Evolutionary conservation across 106 monocot genomes (phyloP).

Genomic region (Dioscorea alata): DNA sequence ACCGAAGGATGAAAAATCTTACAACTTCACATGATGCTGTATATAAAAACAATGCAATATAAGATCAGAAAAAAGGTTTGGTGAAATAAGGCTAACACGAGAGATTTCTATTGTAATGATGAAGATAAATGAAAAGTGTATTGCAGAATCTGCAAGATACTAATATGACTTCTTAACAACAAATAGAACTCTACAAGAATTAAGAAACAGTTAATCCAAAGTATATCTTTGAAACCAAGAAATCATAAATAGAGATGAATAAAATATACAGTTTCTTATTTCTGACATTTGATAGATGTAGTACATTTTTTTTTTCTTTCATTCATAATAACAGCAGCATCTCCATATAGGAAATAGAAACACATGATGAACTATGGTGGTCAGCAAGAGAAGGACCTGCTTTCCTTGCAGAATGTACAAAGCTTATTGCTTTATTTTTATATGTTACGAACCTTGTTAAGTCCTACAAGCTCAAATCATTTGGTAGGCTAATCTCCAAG

Average conservation of each 20-base stretch:
- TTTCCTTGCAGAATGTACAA: background rate
- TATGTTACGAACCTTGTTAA: background rate
- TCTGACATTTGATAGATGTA: background rate
- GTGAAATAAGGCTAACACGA: too few relatives aligned
- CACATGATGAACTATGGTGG: background rate
- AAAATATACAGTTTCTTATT: background rate
- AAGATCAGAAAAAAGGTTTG: too few relatives aligned
- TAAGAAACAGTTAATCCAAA: background rate
- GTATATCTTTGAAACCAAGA: background rate
- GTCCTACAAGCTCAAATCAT: slow-evolving; percentile 34
- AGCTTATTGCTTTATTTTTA: background rate
- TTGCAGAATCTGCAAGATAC: too few relatives aligned
- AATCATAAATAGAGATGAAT: background rate
- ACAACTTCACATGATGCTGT: too few relatives aligned
- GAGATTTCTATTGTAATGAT: too few relatives aligned
- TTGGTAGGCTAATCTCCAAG: slow-evolving; percentile 41
- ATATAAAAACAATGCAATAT: too few relatives aligned
- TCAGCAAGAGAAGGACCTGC: background rate
- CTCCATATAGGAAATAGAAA: background rate
- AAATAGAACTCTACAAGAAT: background rate
- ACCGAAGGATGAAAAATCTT: too few relatives aligned
- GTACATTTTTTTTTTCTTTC: background rate
- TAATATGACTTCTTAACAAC: too few relatives aligned
- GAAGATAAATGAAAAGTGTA: too few relatives aligned
- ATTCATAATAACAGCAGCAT: background rate